A percentile compares a stretch with the other conserved stretches of the same genome.
These are phyloP conservation scores for Coemansia sp. DNA, from an alignment of 192 early-diverging fungal genomes.

Conservation along the genomic window DNA sequence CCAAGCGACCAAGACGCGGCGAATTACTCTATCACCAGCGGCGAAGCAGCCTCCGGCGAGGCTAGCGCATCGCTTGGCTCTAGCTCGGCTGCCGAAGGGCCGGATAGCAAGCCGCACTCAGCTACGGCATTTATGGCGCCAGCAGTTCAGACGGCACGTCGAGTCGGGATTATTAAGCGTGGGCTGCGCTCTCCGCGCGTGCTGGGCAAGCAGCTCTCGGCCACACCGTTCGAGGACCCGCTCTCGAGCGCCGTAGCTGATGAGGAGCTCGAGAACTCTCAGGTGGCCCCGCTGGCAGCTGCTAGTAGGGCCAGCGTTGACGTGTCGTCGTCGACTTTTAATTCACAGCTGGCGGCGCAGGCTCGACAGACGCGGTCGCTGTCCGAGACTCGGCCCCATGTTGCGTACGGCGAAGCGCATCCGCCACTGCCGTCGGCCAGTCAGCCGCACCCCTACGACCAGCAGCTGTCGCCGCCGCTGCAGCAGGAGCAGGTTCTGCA, in stretches of 20 bases:
- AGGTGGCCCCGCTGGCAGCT: background rate
- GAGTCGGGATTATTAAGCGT: constrained; percentile 51
- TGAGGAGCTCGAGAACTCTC: background rate
- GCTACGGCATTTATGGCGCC: constrained; percentile 11
- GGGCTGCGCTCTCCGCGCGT: constrained; percentile 50
- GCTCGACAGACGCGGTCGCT: constrained; percentile 47
- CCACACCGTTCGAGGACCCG: constrained; percentile 45
- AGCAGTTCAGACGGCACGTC: constrained; percentile 36
- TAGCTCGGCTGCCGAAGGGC: background rate
- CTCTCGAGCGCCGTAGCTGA: constrained; percentile 45
- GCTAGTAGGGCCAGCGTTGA: constrained; percentile 40
- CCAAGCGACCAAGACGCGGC: background rate
- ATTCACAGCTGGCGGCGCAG: background rate
- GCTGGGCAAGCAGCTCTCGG: constrained; percentile 45
- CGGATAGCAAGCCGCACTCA: constrained; percentile 7
- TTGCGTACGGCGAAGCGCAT: background rate
- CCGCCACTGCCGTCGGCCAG: constrained; percentile 1
- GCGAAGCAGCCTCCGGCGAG: background rate
- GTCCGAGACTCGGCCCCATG: constrained; percentile 29
- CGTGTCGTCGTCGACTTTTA: constrained; percentile 15
- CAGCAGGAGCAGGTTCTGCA: constrained; percentile 42
- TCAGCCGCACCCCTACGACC: constrained; percentile 51
- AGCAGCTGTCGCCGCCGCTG: constrained; percentile 50
- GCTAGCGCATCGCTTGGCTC: background rate
- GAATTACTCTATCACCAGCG: background rate